Evolutionary conservation across 345 rosid species (phyloP).

Genomic region (Gossypium herbaceum): DNA sequence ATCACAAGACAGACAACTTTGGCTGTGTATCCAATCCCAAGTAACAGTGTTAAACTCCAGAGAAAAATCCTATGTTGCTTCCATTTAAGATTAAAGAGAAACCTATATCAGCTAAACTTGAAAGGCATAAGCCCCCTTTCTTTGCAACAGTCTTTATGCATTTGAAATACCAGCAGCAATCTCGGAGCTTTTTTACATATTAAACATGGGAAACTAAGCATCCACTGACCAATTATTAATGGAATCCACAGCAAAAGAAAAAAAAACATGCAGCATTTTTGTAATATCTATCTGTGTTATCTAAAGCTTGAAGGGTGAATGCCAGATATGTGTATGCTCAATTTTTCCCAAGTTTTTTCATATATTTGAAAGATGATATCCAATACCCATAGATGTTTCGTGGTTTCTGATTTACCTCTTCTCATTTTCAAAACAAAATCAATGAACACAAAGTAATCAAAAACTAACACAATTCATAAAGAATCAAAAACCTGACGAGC

Average conservation of each 20-base stretch:
- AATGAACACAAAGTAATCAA: background rate
- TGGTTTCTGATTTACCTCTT: background rate
- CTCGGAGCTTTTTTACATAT: background rate
- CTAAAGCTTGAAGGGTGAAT: too few relatives aligned
- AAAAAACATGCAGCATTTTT: background rate
- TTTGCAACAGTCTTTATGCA: background rate
- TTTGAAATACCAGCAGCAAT: background rate
- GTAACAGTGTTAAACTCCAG: too few relatives aligned
- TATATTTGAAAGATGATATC: too few relatives aligned
- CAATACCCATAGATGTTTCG: background rate
- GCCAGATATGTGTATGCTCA: too few relatives aligned
- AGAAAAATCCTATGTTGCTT: background rate
- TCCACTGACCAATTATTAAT: background rate
- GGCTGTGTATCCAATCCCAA: too few relatives aligned
- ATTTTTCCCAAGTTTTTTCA: too few relatives aligned
- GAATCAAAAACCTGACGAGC: slow-evolving; percentile 57
- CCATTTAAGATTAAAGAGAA: background rate
- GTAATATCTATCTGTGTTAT: background rate
- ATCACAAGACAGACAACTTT: too few relatives aligned
- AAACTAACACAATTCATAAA: too few relatives aligned
- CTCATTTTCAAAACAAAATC: background rate
- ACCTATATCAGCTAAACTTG: background rate
- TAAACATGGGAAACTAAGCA: background rate
- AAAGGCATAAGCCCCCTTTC: background rate
- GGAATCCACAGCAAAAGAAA: background rate